Evolutionary conservation across 1,284 basidiomycete genomes (phyloP), one percentile per base, ranked within the genome.

Genomic region (Apiotrichum veenhuisii): DNA sequence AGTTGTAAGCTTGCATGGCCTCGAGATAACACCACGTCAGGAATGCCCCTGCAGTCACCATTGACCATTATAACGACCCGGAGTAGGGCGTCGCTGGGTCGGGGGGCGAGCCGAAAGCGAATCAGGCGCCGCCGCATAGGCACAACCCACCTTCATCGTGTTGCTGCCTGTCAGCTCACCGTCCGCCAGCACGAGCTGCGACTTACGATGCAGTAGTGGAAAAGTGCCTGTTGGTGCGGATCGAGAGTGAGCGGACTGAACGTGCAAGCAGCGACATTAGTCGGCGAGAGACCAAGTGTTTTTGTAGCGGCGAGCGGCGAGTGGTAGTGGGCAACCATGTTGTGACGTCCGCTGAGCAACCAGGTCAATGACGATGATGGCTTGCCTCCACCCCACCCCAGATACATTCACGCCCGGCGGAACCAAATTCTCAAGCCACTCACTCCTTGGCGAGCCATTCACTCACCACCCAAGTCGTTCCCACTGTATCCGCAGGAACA

Each of bases 171-270:
- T 48, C 34, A 47, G 42, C 41, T 12, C 23, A 15, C 14, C 2
- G 5, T 1, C 9, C 20, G 14, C 5, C 25, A 20, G 3, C 23
- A 50, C n/a, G n/a, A n/a, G n/a, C n/a, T n/a, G n/a, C n/a, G n/a
- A n/a, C 50, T 43, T 20, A 51, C 50, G 50, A 34, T 51, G 15
- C 27, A 23, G 50, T 23, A 34, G 50, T 51, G 40, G 50, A 51
- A 8, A 51, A 43, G 15, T n/a, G 15, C 36, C 33, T 38, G 22
- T 9, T 10, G 23, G 37, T 5, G 15, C 50, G 50, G n/a, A 41
- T 22, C 15, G 23, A 25, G 15, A n/a, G n/a, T n/a, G 50, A 42
- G 30, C 50, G 50, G 25, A 25, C n/a, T 15, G 40, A n/a, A 20
- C 46, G 45, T 14, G 45, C 12, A 20, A 48, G 17, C 46, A 48